Evolutionary conservation across 495 filamentous ascomycete species (phyloP), one percentile per base, ranked within the genome.

Genomic region (Pseudevernia furfuracea): DNA sequence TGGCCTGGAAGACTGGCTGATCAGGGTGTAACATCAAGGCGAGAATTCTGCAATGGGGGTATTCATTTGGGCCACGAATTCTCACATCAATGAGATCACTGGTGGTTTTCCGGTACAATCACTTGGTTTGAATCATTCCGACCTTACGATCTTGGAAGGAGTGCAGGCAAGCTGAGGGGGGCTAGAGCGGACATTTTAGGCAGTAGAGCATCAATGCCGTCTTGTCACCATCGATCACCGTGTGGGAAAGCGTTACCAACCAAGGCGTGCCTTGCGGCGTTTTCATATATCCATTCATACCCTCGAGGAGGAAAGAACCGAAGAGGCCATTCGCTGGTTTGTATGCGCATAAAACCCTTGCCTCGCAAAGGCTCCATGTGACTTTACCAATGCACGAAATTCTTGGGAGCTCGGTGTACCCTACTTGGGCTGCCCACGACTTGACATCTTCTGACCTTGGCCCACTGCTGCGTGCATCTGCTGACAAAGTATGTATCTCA

Each of bases 51-150:
- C 62, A 32, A 59, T 64, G 57, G 62, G 62, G 4, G n/a, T 64
- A 37, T 64, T 64, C 7, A 17, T 64, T 2, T 64, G 62, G 62
- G 32, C 62, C 21, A 64, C 62, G 8, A 37, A 52, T 32, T 64
- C 62, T 1, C 30, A 41, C 6, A 53, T 64, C 32, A 59, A 64
- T 19, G 43, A 23, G 10, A 59, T 23, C 7, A 28, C 56, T 19
- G 56, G 15, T 10, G 41, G 55, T 1, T 41, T 53, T 12, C 36
- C 32, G 37, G 25, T 64, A 11, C 8, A 34, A 1, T 59, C 46
- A 4, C 10, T 19, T 1, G 21, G 7, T 52, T 25, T 32, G 2
- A 59, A 59, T 19, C n/a, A 19, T 0, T 59, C 62, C 1, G 43
- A 39, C 8, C 15, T 39, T 39, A 25, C 25, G 34, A 14, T 4